Evolutionary conservation across 2,329 filamentous ascomycete species (phyloP), one percentile per base, ranked within the genome.

Genomic region (Fusarium coicis): DNA sequence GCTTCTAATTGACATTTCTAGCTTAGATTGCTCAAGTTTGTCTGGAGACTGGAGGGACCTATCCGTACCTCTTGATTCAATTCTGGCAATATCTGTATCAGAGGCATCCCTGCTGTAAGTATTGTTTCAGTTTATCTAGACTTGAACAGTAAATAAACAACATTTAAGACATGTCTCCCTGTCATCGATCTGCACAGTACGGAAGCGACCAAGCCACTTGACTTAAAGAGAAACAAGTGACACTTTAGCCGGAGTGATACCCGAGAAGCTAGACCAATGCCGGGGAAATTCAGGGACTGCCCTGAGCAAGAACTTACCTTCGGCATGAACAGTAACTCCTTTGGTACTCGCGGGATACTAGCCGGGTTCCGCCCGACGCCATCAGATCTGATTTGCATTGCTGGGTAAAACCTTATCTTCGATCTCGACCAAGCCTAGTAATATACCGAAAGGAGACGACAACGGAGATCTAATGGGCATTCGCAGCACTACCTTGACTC

Each of bases 11-110:
- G 2, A 12, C 19, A 30, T 28, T 28, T 47, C 5, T 28, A 28
- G 26, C 19, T 15, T 47, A 10, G 6, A 47, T 21, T 21, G 9
- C 19, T 21, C 9, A 26, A 44, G 0, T 44, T 7, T 26, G 23
- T 19, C 16, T 21, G 2, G 5, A n/a, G 4, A 4, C 28, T n/a
- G 12, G 7, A 10, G 43, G 9, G 26, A 7, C 18, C 19, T 47
- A 6, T 12, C 12, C 15, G 26, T 21, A 21, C 18, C 14, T 28
- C 11, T 21, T 28, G 4, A 49, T 30, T 4, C 5, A 11, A 16
- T 4, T 30, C 28, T 4, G 10, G 28, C 7, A 30, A n/a, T 30
- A 9, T 30, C 0, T n/a, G 3, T 16, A 4, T 16, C 8, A 10
- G 3, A 30, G n/a, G 19, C 14, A 12, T 30, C 14, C 5, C 14